phyloP scores from a whole-genome alignment of 257 asterid species.

The Solanum tacnaense region DNA sequence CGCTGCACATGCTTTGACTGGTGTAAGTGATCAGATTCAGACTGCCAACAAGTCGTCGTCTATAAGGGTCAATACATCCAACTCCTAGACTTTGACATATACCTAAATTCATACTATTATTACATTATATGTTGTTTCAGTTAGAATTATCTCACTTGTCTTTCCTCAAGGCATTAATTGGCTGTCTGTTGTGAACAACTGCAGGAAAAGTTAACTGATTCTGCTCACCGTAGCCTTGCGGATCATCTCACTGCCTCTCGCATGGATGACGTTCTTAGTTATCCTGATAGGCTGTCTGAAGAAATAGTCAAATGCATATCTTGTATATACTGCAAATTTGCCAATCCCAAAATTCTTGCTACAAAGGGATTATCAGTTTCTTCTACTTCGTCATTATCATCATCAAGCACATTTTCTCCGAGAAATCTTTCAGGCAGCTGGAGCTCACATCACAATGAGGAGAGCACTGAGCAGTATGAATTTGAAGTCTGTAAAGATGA shows the following conservation, averaged over 20 bases:
- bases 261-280: constrained; percentile 24
- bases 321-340: constrained; percentile 75
- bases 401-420: constrained; percentile 78
- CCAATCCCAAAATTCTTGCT: constrained; percentile 20
- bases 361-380: constrained; percentile 51
- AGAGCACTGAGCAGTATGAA: constrained; percentile 20
- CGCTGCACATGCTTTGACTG: constrained; percentile 31
- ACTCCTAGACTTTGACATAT: not conserved
- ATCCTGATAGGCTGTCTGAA: constrained; percentile 66
- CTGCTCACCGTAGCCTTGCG: constrained; percentile 52
- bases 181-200: constrained; percentile 2
- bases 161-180: not conserved
- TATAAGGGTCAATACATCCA: constrained; percentile 28
- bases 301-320: constrained; percentile 66
- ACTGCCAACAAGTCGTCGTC: constrained; percentile 32
- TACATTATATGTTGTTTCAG: not conserved
- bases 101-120: not conserved
- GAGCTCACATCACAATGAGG: constrained; percentile 66
- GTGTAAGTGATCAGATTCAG: constrained; percentile 27
- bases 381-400: constrained; percentile 61
- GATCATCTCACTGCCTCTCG: constrained; percentile 59
- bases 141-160: not conserved
- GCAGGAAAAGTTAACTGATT: constrained; percentile 48
- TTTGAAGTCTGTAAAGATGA: constrained; percentile 38
- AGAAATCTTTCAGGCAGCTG: constrained; percentile 63